phyloP scores from a whole-genome alignment of 2,329 filamentous ascomycete species.

The Pseudogymnoascus verrucosus region DNA sequence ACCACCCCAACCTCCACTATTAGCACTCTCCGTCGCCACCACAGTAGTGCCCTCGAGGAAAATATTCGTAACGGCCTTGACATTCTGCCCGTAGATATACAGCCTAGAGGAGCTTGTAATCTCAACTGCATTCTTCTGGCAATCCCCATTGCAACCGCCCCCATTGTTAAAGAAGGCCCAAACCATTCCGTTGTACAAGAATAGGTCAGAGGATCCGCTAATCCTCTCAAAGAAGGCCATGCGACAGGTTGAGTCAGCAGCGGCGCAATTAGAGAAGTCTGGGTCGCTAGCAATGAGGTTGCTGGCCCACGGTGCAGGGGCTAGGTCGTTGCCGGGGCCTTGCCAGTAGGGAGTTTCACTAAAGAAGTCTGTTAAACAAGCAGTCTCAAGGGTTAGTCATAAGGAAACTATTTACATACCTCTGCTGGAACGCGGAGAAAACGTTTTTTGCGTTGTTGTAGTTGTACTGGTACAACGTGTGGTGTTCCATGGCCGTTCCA shows the following conservation, averaged over 20 bases:
- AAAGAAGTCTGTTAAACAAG: too few relatives aligned
- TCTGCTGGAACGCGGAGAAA: conserved; percentile 8
- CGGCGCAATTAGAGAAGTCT: too few relatives aligned
- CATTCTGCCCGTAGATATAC: conserved; percentile 18
- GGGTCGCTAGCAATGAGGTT: too few relatives aligned
- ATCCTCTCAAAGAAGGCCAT: too few relatives aligned
- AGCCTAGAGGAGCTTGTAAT: conserved; percentile 21
- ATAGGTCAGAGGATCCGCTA: conserved; percentile 25
- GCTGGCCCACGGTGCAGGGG: too few relatives aligned
- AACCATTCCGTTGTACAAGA: conserved; percentile 32
- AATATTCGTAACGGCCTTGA: too few relatives aligned
- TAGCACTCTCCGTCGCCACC: conserved; percentile 23
- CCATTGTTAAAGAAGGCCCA: conserved; percentile 35
- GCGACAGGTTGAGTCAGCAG: too few relatives aligned
- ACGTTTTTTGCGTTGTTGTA: conserved; percentile 26
- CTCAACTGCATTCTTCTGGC: conserved; percentile 30
- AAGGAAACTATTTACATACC: conserved; percentile 16
- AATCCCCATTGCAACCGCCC: conserved; percentile 27
- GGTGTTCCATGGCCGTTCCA: conserved; percentile 42
- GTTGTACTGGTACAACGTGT: conserved; percentile 43
- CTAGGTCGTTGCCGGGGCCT: too few relatives aligned
- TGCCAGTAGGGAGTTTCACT: too few relatives aligned
- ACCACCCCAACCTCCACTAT: conserved; percentile 30
- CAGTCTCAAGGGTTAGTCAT: too few relatives aligned
- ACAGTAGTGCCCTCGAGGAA: conserved; percentile 18